Evolutionary conservation across 106 monocot genomes (phyloP).

Genomic region (Dioscorea dumetorum): DNA sequence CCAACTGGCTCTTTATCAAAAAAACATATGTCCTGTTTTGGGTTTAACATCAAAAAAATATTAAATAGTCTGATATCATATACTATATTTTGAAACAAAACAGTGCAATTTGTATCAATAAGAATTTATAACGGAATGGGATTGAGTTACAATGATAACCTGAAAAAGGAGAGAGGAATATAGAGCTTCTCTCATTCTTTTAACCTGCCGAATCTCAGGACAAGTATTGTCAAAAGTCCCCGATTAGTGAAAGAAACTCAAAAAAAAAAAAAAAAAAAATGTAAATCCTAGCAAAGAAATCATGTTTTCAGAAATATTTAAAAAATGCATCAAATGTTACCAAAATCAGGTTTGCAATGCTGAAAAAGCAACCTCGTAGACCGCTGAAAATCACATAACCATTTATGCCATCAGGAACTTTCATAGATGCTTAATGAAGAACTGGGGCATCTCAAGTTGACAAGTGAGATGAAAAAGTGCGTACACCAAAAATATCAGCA

Average conservation of each 20-base stretch:
- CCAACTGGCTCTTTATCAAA: constrained; percentile 96
- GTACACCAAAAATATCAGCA: too few relatives aligned
- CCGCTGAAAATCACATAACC: constrained; percentile 56
- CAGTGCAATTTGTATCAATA: background rate
- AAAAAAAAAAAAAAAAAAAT: background rate
- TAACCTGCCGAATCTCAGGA: constrained; percentile 50
- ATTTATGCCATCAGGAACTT: constrained; percentile 12
- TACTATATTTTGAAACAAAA: too few relatives aligned
- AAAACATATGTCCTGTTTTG: constrained; percentile 63
- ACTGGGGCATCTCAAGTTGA: too few relatives aligned
- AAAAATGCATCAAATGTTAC: constrained; percentile 32
- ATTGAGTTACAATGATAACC: constrained; percentile 26
- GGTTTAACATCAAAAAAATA: background rate
- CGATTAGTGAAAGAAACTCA: background rate
- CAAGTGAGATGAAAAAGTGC: too few relatives aligned
- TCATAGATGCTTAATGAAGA: background rate
- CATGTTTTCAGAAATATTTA: background rate
- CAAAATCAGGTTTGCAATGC: constrained; percentile 90
- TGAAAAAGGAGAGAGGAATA: constrained; percentile 72
- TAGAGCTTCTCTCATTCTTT: constrained; percentile 78
- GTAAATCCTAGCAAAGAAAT: background rate
- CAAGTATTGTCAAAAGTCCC: background rate
- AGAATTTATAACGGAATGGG: background rate
- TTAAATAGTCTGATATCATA: background rate
- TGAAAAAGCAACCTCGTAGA: constrained; percentile 79